Evolutionary conservation across 177 flowering plant genomes (phyloP), one percentile per base, ranked within the genome.

Genomic region (Vitis hybrid): DNA sequence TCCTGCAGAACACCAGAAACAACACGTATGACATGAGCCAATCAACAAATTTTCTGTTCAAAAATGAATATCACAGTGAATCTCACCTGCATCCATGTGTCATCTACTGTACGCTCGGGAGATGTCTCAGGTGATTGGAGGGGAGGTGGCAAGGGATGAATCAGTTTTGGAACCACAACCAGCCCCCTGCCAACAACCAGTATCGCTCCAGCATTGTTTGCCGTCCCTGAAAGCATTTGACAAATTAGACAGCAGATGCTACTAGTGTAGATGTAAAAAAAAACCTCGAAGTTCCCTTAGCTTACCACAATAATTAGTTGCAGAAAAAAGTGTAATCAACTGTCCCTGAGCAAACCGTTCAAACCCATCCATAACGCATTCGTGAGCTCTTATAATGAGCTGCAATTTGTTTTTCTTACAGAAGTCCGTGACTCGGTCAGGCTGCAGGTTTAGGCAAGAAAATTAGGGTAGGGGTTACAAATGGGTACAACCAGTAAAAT

Each of bases 271-370:
- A 54, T 31, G 24, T 49, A 59, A 49, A 22, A 51, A 52, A 51
- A 52, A 44, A 56, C 14, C n/a, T 10, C 2, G n/a, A 58, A 70
- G 2, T 19, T 53, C 7, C 24, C 68, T 69, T 51, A n/a, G 15
- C 82, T 76, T 84, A 96, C 99, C 99, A 71, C 99, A 96, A 70
- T 96, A 96, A 81, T 94, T 96, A 44, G 99, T 96, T 10, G 98
- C 99, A 24, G 99, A 96, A 76, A 96, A 96, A 62, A 96, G 88
- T 49, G 99, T 96, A 67, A 96, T 94, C 77, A 96, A 78, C 75
- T 94, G 99, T 17, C 99, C 99, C 84, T 96, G 99, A 67, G 99
- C 99, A 84, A 96, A 96, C 20, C 98, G 82, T 73, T 96, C 99
- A 76, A 96, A 94, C 54, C 99, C 98, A 80, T 96, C 99, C 98